phyloP scores from a whole-genome alignment of 805 yeast species.

The Yarrowia yakushimensis region DNA sequence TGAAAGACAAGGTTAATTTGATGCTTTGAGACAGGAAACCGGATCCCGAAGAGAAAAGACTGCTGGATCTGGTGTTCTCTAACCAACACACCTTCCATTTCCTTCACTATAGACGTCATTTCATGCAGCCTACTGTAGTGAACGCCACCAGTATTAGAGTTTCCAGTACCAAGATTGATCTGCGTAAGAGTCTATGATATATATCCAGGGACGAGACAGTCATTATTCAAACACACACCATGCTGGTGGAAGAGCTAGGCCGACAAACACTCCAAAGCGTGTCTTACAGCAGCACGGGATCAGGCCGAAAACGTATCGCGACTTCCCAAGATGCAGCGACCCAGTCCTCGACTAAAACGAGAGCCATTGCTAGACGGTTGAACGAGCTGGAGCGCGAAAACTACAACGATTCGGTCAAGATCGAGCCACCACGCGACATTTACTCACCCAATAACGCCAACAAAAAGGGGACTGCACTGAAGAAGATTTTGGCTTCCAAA shows the following conservation, averaged over 20 bases:
- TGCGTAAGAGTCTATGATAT: no score
- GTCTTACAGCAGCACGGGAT: constrained; percentile 8
- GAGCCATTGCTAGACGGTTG: constrained; percentile 32
- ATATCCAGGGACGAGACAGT: background rate
- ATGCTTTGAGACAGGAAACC: background rate
- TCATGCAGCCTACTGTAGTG: background rate
- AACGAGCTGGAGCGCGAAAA: constrained; percentile 40
- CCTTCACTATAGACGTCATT: background rate
- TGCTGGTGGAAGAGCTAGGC: constrained; percentile 20
- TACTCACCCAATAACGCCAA: constrained; percentile 21
- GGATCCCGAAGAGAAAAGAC: no score
- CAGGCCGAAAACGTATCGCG: constrained; percentile 15
- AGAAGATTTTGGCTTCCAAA: constrained; percentile 40
- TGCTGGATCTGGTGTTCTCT: no score
- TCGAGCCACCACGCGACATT: constrained; percentile 35
- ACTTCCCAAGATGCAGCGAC: constrained; percentile 9
- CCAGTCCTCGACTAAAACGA: constrained; percentile 25
- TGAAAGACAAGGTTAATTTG: background rate
- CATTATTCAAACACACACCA: background rate
- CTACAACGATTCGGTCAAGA: constrained; percentile 37
- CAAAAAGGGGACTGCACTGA: constrained; percentile 28
- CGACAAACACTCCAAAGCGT: constrained; percentile 10
- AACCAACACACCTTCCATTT: background rate
- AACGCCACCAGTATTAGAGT: background rate
- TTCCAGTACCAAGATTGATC: no score